A percentile compares a stretch with the other conserved stretches of the same genome.
Evolutionary conservation across 352 stramenopile genomes (phyloP).

Genomic region (Aphanomyces invadans): DNA sequence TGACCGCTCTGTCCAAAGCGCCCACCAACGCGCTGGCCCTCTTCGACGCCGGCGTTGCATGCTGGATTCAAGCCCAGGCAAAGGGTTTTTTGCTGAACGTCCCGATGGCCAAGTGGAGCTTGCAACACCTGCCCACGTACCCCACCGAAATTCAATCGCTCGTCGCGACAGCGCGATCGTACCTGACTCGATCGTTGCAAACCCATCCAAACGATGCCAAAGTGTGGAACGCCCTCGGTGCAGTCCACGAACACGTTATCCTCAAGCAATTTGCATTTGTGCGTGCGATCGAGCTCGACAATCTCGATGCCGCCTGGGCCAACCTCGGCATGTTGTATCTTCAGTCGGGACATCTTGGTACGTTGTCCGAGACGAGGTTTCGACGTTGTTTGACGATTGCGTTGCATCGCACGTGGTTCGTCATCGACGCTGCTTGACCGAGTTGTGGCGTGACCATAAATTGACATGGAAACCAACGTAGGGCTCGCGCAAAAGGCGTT

Average conservation of each 20-base stretch:
- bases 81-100: constrained; percentile 33
- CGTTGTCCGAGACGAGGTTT: too few species aligned
- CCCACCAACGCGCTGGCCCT: constrained; percentile 28
- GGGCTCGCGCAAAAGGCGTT: constrained; percentile 65
- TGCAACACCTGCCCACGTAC: constrained; percentile 26
- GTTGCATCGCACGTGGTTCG: too few species aligned
- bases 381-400: too few species aligned
- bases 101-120: constrained; percentile 33
- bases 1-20: constrained; percentile 27
- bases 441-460: too few species aligned
- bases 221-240: constrained; percentile 71
- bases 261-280: constrained; percentile 78
- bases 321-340: constrained; percentile 83
- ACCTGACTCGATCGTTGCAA: constrained; percentile 44
- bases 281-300: constrained; percentile 53
- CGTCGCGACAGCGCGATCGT: constrained; percentile 32
- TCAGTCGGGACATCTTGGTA: constrained; percentile 28
- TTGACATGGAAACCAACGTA: neutral
- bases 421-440: too few species aligned
- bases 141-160: constrained; percentile 21
- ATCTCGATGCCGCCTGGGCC: constrained; percentile 61
- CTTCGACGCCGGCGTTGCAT: constrained; percentile 65
- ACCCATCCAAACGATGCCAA: constrained; percentile 40
- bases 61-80: constrained; percentile 70
- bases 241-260: constrained; percentile 47